These are phyloP conservation scores for Sedum album DNA, from an alignment of 164 flowering plant species.

Conservation along the genomic window DNA sequence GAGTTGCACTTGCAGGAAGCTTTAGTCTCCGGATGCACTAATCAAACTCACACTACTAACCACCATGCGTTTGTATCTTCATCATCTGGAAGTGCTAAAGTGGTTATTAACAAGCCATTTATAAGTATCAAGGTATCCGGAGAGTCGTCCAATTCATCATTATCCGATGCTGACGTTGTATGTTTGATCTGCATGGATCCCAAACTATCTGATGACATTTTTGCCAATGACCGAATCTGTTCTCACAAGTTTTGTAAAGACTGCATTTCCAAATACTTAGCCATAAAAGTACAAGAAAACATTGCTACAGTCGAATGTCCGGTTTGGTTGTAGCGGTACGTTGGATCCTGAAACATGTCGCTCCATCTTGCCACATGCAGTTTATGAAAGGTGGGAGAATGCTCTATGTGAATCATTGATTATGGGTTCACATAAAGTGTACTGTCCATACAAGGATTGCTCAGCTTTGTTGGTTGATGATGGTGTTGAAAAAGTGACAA, in stretches of 20 bases:
- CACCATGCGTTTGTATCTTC: neutral
- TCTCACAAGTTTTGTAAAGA: constrained; percentile 1
- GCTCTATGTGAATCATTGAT: constrained; percentile 38
- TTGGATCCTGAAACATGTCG: constrained; percentile 37
- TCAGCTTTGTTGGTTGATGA: constrained; percentile 36
- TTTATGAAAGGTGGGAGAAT: constrained; percentile 38
- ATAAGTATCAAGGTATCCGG: neutral
- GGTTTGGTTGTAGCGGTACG: constrained; percentile 21
- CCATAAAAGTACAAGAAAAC: neutral
- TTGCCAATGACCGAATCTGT: constrained; percentile 1
- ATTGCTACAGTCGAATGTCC: constrained; percentile 22
- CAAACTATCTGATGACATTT: neutral
- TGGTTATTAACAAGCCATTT: neutral
- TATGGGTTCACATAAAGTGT: constrained; percentile 28
- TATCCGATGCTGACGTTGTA: neutral
- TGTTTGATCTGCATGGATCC: constrained; percentile 4
- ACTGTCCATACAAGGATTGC: constrained; percentile 56
- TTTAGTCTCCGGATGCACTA: neutral
- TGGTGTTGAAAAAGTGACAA: constrained; percentile 11
- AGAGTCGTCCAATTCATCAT: neutral
- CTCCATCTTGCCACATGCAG: constrained; percentile 23
- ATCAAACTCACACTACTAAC: neutral
- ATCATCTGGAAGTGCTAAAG: neutral
- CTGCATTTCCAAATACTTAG: constrained; percentile 1
- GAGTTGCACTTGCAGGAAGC: constrained; percentile 8